Evolutionary conservation across 139 green algal species (phyloP).

Genomic region (Auxenochlorella protothecoides): DNA sequence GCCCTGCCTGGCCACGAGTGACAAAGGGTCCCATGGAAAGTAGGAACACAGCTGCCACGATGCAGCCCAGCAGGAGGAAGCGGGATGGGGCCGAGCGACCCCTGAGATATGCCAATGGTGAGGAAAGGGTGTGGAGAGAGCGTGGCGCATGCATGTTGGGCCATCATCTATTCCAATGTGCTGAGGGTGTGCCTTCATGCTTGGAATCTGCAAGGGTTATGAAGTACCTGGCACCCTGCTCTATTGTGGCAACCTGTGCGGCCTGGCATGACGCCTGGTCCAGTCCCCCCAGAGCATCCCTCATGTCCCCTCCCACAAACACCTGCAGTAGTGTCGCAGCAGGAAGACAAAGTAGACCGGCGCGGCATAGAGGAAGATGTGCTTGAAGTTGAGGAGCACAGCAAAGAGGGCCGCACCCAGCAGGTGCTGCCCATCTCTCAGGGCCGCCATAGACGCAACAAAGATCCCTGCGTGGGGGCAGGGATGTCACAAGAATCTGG

Average conservation of each 20-base stretch:
- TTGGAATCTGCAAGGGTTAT: too few species aligned
- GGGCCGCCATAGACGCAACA: constrained; percentile 44
- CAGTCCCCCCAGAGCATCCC: too few species aligned
- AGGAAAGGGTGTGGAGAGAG: too few species aligned
- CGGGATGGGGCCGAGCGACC: background rate
- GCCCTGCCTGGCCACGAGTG: constrained; percentile 34
- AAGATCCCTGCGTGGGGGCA: constrained; percentile 45
- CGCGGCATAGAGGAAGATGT: constrained; percentile 80
- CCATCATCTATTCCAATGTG: too few species aligned
- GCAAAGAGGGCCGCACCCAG: constrained; percentile 54
- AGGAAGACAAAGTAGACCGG: constrained; percentile 76
- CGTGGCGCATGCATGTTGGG: too few species aligned
- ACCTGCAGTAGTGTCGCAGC: constrained; percentile 49
- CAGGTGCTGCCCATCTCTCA: constrained; percentile 24
- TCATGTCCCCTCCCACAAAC: background rate
- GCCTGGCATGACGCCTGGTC: too few species aligned
- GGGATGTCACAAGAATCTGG: too few species aligned
- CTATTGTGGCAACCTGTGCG: too few species aligned
- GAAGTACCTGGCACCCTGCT: too few species aligned
- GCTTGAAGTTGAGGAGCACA: constrained; percentile 84
- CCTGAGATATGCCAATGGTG: too few species aligned
- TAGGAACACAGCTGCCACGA: constrained; percentile 40
- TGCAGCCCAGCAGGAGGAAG: constrained; percentile 34
- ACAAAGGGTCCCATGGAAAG: constrained; percentile 68
- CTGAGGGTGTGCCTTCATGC: too few species aligned